Conservation (phyloP, 1,284 basidiomycete genomes). For the Cutaneotrichosporon spelunceum region DNA sequence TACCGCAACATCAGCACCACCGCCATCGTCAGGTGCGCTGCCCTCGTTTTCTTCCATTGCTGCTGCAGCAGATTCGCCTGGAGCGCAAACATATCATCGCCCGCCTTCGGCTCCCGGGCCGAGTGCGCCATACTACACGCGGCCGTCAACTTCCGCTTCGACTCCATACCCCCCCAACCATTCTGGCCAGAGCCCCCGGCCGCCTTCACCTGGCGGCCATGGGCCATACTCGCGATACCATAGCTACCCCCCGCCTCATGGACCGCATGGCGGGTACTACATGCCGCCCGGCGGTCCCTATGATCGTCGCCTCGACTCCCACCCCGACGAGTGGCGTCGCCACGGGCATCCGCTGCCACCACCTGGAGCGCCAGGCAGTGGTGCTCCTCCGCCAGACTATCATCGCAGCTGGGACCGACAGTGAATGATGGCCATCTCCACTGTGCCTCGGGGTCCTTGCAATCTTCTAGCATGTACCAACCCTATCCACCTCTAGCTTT, state of each 20-base stretch:
- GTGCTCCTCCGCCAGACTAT: background rate
- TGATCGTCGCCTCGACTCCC: slow-evolving; percentile 1
- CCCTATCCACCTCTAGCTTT: background rate
- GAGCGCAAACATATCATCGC: background rate
- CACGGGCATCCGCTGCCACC: slow-evolving; percentile 1
- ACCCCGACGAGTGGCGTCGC: slow-evolving; percentile 10
- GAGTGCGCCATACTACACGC: background rate
- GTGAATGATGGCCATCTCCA: background rate
- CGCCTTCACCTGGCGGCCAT: background rate
- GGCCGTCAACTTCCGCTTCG: slow-evolving; percentile 2
- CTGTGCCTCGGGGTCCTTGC: background rate
- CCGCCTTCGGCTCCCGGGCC: background rate
- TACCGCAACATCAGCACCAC: slow-evolving; percentile 2
- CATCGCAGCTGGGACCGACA: slow-evolving; percentile 1
- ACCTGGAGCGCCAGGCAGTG: background rate
- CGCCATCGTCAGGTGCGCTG: slow-evolving; percentile 14
- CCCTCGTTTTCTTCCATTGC: slow-evolving; percentile 25
- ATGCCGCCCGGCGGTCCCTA: background rate
- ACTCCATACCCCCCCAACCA: background rate
- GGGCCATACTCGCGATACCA: background rate
- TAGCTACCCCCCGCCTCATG: background rate
- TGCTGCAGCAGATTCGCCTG: slow-evolving; percentile 12
- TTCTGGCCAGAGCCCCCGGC: background rate
- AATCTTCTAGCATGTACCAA: background rate
- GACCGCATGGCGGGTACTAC: background rate